phyloP scores from a whole-genome alignment of 768 basidiomycete genomes.

The Suillus paluster region DNA sequence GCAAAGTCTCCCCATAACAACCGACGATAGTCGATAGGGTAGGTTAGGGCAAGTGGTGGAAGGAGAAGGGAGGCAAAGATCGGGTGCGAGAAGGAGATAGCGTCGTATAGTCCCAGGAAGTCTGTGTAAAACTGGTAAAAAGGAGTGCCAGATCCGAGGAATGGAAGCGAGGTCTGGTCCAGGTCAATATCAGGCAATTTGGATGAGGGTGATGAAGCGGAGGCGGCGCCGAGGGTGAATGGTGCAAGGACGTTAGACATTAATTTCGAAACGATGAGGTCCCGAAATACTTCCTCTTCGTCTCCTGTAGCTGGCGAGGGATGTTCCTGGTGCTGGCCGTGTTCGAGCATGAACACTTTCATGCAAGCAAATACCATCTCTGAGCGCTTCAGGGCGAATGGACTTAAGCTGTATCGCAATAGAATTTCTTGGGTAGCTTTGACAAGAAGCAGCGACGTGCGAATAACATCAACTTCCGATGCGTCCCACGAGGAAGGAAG shows the following conservation, averaged over 20 bases:
- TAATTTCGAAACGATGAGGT: constrained; percentile 57
- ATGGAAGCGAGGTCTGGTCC: constrained; percentile 57
- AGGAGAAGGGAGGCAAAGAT: constrained; percentile 78
- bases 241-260: constrained; percentile 66
- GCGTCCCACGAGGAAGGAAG: constrained; percentile 77
- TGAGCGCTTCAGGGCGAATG: constrained; percentile 31
- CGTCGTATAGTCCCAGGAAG: constrained; percentile 87
- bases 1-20: constrained; percentile 83
- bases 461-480: constrained; percentile 77
- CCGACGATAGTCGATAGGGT: constrained; percentile 82
- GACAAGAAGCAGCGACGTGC: constrained; percentile 68
- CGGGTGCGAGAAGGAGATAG: constrained; percentile 84
- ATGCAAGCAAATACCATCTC: constrained; percentile 75
- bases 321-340: constrained; percentile 53
- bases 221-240: constrained; percentile 41
- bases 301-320: constrained; percentile 25
- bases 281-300: constrained; percentile 79
- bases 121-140: constrained; percentile 97
- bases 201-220: constrained; percentile 5
- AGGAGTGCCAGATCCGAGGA: constrained; percentile 70
- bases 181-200: constrained; percentile 29
- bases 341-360: constrained; percentile 96
- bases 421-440: constrained; percentile 53
- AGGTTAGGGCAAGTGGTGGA: constrained; percentile 75
- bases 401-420: constrained; percentile 41